phyloP scores from a whole-genome alignment of 2,329 filamentous ascomycete genomes.

The Botryotinia calthae region DNA sequence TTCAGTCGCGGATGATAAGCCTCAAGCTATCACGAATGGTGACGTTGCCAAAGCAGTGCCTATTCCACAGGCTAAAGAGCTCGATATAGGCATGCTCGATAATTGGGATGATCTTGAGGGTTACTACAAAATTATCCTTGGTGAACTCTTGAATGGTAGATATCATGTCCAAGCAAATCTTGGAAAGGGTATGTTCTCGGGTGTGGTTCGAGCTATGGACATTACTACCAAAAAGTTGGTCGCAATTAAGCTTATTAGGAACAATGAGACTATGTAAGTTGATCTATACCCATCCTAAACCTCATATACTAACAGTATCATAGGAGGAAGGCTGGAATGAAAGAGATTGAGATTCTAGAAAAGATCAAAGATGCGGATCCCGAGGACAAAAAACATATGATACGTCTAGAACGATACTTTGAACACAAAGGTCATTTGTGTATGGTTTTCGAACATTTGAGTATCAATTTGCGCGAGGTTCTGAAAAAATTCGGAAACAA shows the following conservation, averaged over 20 bases:
- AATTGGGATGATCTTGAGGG: constrained; percentile 93
- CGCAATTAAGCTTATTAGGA: constrained; percentile 96
- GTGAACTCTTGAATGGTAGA: constrained; percentile 83
- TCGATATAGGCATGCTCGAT: constrained; percentile 76
- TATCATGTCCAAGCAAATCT: constrained; percentile 87
- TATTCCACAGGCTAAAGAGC: constrained; percentile 50
- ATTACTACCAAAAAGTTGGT: constrained; percentile 72
- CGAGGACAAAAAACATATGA: constrained; percentile 86
- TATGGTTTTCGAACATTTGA: constrained; percentile 94
- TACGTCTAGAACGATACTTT: constrained; percentile 82
- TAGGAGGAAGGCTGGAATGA: constrained; percentile 80
- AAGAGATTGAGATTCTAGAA: constrained; percentile 89
- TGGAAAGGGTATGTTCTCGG: constrained; percentile 94
- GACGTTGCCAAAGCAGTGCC: constrained; percentile 48
- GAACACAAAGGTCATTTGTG: constrained; percentile 95
- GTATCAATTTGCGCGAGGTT: constrained; percentile 89
- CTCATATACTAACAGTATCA: constrained; percentile 30
- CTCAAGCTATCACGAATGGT: constrained; percentile 42
- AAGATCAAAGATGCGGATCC: constrained; percentile 83
- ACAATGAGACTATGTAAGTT: constrained; percentile 79
- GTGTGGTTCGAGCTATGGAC: constrained; percentile 86
- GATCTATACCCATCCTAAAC: constrained; percentile 12
- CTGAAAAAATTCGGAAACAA: constrained; percentile 95
- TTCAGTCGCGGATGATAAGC: constrained; percentile 42
- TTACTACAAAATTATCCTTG: constrained; percentile 92